These are phyloP conservation scores for Yamadazyma sp. DNA, from an alignment of 1,139 yeast species.

Conservation along the genomic window DNA sequence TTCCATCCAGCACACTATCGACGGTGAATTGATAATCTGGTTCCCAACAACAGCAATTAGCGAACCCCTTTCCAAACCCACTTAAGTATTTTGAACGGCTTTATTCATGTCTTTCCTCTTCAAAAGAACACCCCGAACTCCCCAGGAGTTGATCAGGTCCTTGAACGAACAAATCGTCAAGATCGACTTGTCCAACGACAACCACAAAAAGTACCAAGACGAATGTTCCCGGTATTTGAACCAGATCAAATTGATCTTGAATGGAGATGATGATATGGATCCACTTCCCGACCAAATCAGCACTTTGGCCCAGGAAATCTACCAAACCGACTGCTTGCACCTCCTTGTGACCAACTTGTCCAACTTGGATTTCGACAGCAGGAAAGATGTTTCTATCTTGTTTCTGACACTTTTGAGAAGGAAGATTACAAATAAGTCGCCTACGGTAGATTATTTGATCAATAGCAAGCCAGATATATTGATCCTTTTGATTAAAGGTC, in stretches of 20 bases:
- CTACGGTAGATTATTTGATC: slow-evolving; percentile 82
- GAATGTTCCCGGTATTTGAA: slow-evolving; percentile 70
- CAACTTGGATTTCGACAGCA: slow-evolving; percentile 80
- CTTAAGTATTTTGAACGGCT: no score
- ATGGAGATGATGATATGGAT: slow-evolving; percentile 69
- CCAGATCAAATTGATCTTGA: slow-evolving; percentile 66
- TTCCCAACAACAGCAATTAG: no score
- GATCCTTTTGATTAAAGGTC: slow-evolving; percentile 62
- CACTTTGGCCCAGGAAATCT: slow-evolving; percentile 71
- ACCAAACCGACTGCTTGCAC: slow-evolving; percentile 67
- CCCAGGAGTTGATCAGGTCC: slow-evolving; percentile 76
- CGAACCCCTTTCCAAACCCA: not conserved
- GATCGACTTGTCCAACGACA: slow-evolving; percentile 56
- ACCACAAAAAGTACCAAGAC: slow-evolving; percentile 65
- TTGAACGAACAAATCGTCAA: slow-evolving; percentile 72
- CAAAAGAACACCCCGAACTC: slow-evolving; percentile 89
- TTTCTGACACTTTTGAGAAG: slow-evolving; percentile 80
- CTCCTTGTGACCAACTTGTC: slow-evolving; percentile 57
- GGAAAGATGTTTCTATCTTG: slow-evolving; percentile 76
- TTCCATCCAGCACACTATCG: no score
- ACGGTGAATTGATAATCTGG: no score
- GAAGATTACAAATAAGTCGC: slow-evolving; percentile 72
- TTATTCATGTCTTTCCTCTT: slow-evolving; percentile 78
- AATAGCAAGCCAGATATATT: slow-evolving; percentile 63
- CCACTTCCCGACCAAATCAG: slow-evolving; percentile 80